These are phyloP conservation scores for Metarhizium guizhouense DNA, from an alignment of 2,329 filamentous ascomycete genomes.

Conservation along the genomic window DNA sequence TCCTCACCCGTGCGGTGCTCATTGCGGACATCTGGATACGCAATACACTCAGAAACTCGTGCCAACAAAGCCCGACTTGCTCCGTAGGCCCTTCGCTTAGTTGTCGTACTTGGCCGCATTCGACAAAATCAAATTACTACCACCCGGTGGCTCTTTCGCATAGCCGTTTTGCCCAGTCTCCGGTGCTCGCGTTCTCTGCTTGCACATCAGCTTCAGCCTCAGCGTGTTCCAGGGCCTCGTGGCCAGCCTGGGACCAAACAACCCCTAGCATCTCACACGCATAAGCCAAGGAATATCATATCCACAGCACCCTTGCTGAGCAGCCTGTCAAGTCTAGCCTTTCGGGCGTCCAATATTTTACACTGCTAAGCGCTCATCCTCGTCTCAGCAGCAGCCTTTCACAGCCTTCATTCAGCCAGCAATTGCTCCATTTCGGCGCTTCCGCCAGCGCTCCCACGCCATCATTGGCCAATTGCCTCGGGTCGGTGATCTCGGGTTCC, in stretches of 20 bases:
- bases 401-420: neutral
- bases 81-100: neutral
- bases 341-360: neutral
- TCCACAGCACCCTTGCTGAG: slow-evolving; percentile 1
- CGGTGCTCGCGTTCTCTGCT: neutral
- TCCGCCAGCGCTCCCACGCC: slow-evolving; percentile 3
- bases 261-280: neutral
- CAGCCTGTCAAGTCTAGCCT: neutral
- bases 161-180: neutral
- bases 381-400: neutral
- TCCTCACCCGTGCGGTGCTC: neutral
- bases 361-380: neutral
- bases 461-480: slow-evolving; percentile 8
- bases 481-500: slow-evolving; percentile 2
- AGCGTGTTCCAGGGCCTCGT: neutral
- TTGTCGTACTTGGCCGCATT: neutral
- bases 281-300: neutral
- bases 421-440: slow-evolving; percentile 7
- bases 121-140: neutral
- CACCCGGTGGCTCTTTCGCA: neutral
- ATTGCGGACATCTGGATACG: too few relatives aligned
- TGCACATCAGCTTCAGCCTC: neutral
- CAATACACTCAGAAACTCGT: neutral
- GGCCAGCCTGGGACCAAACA: neutral
- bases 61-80: neutral